Evolutionary conservation across 2,329 filamentous ascomycete species (phyloP).

Genomic region (Trichoderma sp.): DNA sequence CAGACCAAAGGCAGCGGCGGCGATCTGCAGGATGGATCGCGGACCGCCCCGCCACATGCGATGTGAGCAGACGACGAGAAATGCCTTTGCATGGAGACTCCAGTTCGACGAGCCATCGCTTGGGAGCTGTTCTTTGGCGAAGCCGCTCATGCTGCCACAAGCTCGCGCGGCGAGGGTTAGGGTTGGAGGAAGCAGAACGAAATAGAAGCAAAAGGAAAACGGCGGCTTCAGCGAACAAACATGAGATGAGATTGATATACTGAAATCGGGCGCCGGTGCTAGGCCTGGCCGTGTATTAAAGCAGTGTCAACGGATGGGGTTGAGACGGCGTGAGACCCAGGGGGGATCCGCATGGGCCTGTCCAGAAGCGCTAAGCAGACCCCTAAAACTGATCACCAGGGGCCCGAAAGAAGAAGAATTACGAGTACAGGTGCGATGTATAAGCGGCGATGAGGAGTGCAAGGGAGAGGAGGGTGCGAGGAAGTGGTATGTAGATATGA

Average conservation of each 20-base stretch:
- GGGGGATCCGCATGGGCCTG: background rate
- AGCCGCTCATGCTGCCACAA: constrained; percentile 11
- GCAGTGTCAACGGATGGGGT: background rate
- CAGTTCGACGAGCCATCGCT: constrained; percentile 26
- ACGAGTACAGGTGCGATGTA: background rate
- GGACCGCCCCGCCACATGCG: constrained; percentile 40
- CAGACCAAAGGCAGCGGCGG: constrained; percentile 27
- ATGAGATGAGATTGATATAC: background rate
- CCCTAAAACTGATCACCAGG: background rate
- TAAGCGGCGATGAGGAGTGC: background rate
- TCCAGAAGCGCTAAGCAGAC: background rate
- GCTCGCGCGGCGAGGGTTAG: constrained; percentile 4
- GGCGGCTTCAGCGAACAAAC: background rate
- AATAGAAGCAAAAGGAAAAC: background rate
- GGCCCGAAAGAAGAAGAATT: background rate
- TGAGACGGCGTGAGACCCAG: background rate
- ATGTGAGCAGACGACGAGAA: constrained; percentile 41
- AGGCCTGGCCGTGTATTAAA: background rate
- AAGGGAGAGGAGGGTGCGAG: background rate
- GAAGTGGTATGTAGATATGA: background rate
- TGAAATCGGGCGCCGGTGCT: background rate
- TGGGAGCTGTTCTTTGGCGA: constrained; percentile 22
- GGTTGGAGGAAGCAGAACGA: background rate
- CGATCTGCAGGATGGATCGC: constrained; percentile 31
- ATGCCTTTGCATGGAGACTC: constrained; percentile 27